Evolutionary conservation across 2,329 filamentous ascomycete species (phyloP), one percentile per base, ranked within the genome.

Genomic region (Alternaria infectoria): DNA sequence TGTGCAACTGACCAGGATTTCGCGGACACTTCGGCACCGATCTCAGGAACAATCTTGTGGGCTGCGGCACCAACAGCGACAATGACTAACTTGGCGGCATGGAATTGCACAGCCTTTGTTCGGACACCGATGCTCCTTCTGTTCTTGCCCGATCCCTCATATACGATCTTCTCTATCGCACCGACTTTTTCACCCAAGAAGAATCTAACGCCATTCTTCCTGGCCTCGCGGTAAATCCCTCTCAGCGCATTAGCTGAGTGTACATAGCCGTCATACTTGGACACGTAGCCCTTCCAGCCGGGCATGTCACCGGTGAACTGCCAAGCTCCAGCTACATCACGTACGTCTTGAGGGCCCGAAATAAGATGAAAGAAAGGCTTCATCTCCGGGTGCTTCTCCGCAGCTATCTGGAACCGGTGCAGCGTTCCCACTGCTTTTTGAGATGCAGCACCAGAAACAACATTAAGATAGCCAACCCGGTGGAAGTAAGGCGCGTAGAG

Each of bases 1-100:
- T 90, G 88, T 0, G 85, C 87, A 2, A 90, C 84, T 0, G 85
- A 84, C 86, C 87, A 90, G 1, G 82, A 84, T 59, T 86, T 86
- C 5, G 87, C 88, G 0, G 84, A 83, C 3, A 88, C 81, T 43
- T 86, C 84, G 0, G 73, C 75, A 3, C 84, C 85, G 2, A 87
- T 73, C 15, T 83, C 77, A 0, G 88, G 87, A 3, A 86, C 69
- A 1, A 90, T 73, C 0, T 72, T 78, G 1, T 82, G 81, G 0
- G 81, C 82, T 6, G 80, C 81, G 0, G 87, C 87, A 0, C 88
- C 88, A 0, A 83, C 79, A 0, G 86, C 83, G 1, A 87, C 78
- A 12, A 90, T 82, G 2, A 85, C 81, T 3, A 85, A 64, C 0
- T 72, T 68, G 0, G 81, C 79, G 2, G 72, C 51, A 54, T 84